Evolutionary conservation across 2,329 filamentous ascomycete genomes (phyloP), one percentile per base, ranked within the genome.

Genomic region (Hypoxylon sp.): DNA sequence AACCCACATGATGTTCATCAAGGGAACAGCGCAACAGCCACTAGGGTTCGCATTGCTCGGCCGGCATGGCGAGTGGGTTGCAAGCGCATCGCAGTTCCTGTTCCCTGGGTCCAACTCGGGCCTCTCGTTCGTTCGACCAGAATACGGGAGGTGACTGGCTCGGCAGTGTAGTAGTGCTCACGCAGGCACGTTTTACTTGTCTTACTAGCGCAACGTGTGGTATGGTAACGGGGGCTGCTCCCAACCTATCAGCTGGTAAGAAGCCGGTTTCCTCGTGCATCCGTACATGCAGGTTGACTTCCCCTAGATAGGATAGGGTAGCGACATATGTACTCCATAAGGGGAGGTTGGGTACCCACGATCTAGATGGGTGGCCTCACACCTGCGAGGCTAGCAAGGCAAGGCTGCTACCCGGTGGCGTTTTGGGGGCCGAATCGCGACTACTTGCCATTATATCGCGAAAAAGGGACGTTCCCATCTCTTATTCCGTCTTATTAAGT

Each of bases 311-410:
- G 40, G 17, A 57, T 61, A 50, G 49, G 46, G 58, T 58, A 54
- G 66, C 44, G 46, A 50, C 33, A 17, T 58, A 44, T 46, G 44
- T 53, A 58, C 64, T 57, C 55, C 55, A 48, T 46, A 35, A 6
- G 30, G 40, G n/a, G 54, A 61, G 57, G 49, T 48, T 42, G 35
- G 56, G 58, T 65, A 68, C 56, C 62, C 48, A 56, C 46, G 56
- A 70, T 63, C 54, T 63, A 49, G 63, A 67, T 66, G 60, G 69
- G 69, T 71, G 69, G 69, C 69, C 66, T 71, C 66, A 56, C 27
- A 66, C 48, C 57, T 69, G 61, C 66, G 58, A 69, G 66, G 69
- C 66, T 71, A 37, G 33, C 33, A 10, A 10, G 64, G 60, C 61
- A 27, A 69, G 66, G 66, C 66, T 69, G 53, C 53, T 44, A 10